Conservation (phyloP, 208 protist species). For the Trypanosoma lewisi region DNA sequence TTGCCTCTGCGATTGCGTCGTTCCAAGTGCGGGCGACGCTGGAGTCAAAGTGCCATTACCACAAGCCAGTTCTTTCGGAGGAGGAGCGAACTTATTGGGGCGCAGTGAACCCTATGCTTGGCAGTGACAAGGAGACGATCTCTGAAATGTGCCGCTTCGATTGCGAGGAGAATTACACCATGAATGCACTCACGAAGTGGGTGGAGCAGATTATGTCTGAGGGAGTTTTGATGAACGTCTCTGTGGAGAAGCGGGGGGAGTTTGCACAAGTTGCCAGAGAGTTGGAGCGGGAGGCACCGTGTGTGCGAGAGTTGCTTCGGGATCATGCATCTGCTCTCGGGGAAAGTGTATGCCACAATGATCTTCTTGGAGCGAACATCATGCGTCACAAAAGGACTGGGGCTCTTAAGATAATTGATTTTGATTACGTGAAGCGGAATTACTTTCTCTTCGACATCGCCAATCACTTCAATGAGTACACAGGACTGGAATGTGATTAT, state of each 20-base stretch:
- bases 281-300: slow-evolving; percentile 42
- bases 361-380: slow-evolving; percentile 90
- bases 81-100: slow-evolving; percentile 26
- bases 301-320: slow-evolving; percentile 43
- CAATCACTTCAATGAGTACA: slow-evolving; percentile 93
- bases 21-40: slow-evolving; percentile 81
- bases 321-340: slow-evolving; percentile 34
- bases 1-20: slow-evolving; percentile 52
- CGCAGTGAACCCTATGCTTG: neutral
- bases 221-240: slow-evolving; percentile 57
- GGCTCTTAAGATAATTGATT: slow-evolving; percentile 89
- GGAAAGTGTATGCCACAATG: slow-evolving; percentile 88
- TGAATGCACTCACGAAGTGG: slow-evolving; percentile 70
- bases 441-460: slow-evolving; percentile 89
- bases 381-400: slow-evolving; percentile 62
- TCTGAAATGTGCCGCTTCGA: slow-evolving; percentile 45
- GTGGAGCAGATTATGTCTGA: slow-evolving; percentile 50
- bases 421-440: slow-evolving; percentile 89
- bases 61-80: slow-evolving; percentile 36
- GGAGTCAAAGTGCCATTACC: slow-evolving; percentile 49
- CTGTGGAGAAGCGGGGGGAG: slow-evolving; percentile 39
- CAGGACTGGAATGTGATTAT: slow-evolving; percentile 89
- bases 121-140: neutral
- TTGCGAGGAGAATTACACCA: slow-evolving; percentile 76
- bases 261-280: slow-evolving; percentile 36